Conservation (phyloP, 208 protist genomes). For the Crithidia brevicula region DNA sequence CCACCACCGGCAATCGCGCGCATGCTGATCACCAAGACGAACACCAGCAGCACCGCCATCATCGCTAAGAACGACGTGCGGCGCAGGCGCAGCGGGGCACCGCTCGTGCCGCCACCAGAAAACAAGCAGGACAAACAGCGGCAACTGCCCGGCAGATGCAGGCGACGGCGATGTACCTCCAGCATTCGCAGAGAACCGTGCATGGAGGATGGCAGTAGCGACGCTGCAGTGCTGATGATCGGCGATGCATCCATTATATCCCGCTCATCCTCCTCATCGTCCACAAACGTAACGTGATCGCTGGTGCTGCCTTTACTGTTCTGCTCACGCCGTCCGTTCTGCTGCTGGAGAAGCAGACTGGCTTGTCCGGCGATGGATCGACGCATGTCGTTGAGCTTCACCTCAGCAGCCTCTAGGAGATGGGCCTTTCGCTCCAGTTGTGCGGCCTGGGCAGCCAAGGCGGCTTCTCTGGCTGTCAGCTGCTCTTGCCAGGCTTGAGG, state of each 20-base stretch:
- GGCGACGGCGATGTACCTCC: constrained; percentile 17
- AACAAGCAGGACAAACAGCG: constrained; percentile 24
- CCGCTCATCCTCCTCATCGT: constrained; percentile 5
- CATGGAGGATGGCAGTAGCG: constrained; percentile 23
- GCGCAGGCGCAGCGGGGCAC: constrained; percentile 16
- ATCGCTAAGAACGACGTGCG: constrained; percentile 8
- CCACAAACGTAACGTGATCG: constrained; percentile 1
- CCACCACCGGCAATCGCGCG: not conserved
- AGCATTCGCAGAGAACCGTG: constrained; percentile 25
- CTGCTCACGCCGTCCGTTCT: constrained; percentile 2
- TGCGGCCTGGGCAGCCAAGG: constrained; percentile 19
- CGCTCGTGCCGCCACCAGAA: constrained; percentile 12
- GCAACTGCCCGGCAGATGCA: constrained; percentile 26
- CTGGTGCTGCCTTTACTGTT: constrained; percentile 1
- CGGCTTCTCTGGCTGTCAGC: constrained; percentile 20
- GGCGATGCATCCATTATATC: constrained; percentile 22
- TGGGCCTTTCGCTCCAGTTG: constrained; percentile 45
- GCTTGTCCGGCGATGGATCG: constrained; percentile 68
- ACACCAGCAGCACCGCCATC: constrained; percentile 16
- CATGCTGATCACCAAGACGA: constrained; percentile 18
- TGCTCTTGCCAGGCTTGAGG: constrained; percentile 25
- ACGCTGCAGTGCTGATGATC: constrained; percentile 25
- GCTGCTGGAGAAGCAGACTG: constrained; percentile 48
- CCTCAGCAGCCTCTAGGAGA: constrained; percentile 51
- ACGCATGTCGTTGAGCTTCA: constrained; percentile 62